A percentile compares a stretch with the other conserved stretches of the same genome.
phyloP scores from a whole-genome alignment of 768 basidiomycete genomes.

The Amanita inopinata region DNA sequence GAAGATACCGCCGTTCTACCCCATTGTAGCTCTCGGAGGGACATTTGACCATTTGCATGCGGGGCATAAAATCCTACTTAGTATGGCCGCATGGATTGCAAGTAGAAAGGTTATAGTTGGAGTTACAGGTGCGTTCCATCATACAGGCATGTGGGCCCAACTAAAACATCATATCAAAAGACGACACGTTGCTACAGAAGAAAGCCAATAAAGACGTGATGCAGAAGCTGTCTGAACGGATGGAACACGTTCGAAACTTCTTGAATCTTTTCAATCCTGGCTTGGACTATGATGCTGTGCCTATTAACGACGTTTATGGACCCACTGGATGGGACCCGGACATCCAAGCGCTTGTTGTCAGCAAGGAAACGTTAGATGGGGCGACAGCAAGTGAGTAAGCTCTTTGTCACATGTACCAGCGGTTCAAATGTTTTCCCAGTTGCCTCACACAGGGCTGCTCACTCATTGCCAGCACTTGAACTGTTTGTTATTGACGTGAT shows the following conservation, averaged over 20 bases:
- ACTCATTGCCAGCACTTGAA: constrained; percentile 47
- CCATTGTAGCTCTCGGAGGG: constrained; percentile 83
- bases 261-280: constrained; percentile 59
- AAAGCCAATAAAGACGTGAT: constrained; percentile 66
- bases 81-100: constrained; percentile 84
- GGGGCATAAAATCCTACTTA: constrained; percentile 93
- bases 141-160: too few relatives aligned
- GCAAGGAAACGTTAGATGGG: constrained; percentile 77
- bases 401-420: constrained; percentile 12
- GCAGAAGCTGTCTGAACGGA: constrained; percentile 51
- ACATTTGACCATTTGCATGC: constrained; percentile 98
- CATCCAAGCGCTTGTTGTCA: constrained; percentile 89
- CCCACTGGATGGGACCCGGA: constrained; percentile 83
- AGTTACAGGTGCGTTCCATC: constrained; percentile 51
- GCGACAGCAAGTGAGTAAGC: constrained; percentile 66
- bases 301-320: constrained; percentile 81
- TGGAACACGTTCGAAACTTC: constrained; percentile 52
- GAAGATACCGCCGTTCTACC: constrained; percentile 26
- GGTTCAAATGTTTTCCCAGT: constrained; percentile 32
- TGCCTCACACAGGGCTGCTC: constrained; percentile 45
- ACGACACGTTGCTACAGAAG: constrained; percentile 56
- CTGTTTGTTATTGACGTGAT: constrained; percentile 87
- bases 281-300: constrained; percentile 56
- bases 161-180: constrained; percentile 25
- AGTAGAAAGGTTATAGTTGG: constrained; percentile 79